Percentiles rank a stretch among this genome's conserved stretches.
phyloP scores from a whole-genome alignment of 2,329 filamentous ascomycete species.

The Aspergillus sp. region DNA sequence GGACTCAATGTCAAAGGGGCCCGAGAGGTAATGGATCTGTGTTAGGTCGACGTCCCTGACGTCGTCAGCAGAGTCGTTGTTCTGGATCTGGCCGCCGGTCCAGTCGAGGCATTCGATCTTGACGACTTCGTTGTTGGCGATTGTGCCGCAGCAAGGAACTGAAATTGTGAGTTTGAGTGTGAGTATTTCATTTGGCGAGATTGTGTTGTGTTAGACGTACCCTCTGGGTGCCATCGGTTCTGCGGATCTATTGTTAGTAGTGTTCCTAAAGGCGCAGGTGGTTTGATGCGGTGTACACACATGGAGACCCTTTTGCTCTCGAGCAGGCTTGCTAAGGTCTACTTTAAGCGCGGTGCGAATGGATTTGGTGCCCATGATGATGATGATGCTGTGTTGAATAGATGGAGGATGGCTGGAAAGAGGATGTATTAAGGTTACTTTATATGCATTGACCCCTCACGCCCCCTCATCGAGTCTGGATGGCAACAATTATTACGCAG shows the following conservation, averaged over 20 bases:
- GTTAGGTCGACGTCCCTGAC: constrained; percentile 83
- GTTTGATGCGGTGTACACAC: constrained; percentile 52
- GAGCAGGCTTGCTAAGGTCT: constrained; percentile 71
- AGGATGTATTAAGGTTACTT: background rate
- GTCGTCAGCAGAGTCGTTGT: constrained; percentile 90
- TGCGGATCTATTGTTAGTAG: constrained; percentile 37
- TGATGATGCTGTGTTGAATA: background rate
- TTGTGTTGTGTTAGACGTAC: constrained; percentile 52
- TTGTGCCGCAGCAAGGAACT: constrained; percentile 75
- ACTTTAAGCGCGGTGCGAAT: constrained; percentile 76
- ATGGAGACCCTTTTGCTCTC: constrained; percentile 71
- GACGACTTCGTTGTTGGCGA: constrained; percentile 83
- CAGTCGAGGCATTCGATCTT: constrained; percentile 94
- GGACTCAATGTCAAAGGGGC: constrained; percentile 83
- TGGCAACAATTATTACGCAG: background rate
- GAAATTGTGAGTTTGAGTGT: background rate
- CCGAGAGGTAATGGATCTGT: constrained; percentile 82
- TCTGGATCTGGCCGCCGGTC: constrained; percentile 77
- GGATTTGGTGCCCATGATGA: constrained; percentile 42
- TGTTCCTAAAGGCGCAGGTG: background rate
- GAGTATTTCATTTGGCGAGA: background rate
- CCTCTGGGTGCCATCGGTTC: constrained; percentile 94
- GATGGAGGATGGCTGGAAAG: background rate
- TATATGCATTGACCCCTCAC: constrained; percentile 1
- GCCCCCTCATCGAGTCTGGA: background rate